Evolutionary conservation across 345 rosid genomes (phyloP), one percentile per base, ranked within the genome.

Genomic region (Populus euphratica): DNA sequence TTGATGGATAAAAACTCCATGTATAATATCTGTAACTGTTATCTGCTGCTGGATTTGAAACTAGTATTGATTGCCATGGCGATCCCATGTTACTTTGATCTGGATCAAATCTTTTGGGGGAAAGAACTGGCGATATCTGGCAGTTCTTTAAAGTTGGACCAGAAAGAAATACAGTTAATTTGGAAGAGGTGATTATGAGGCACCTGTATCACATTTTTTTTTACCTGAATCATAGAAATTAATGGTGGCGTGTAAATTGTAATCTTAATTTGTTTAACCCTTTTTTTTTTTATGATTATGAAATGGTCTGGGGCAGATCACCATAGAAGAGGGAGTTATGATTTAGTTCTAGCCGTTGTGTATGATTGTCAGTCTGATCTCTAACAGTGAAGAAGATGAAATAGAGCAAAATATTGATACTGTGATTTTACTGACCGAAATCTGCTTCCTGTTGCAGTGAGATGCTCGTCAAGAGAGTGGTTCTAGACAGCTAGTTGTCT

Each of bases 241-340:
- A 82, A 78, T 25, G 35, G n/a, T 79, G 87, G 82, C 66, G 78
- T 85, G 86, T 81, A 86, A 78, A 79, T 76, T 80, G 10, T 16
- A 16, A 29, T 61, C 36, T 11, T n/a, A 38, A 10, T 41, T 11
- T 21, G 54, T 5, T 23, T 36, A 29, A 1, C n/a, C 68, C 23
- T 47, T 65, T 11, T 20, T 70, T n/a, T 68, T 17, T 64, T 39
- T 73, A 8, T 20, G 75, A 27, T 64, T 63, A 18, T 49, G 25
- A 13, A 65, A 71, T 72, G 77, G 47, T 25, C 12, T 69, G 41
- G 41, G 44, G 69, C 31, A 56, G 70, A 61, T 78, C 49, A 52
- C 20, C 18, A 23, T 21, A 27, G 43, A 23, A 31, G n/a, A 21
- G 50, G 70, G 43, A 5, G 38, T 12, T 1, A 18, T 8, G 64